phyloP scores from a whole-genome alignment of 2,329 filamentous ascomycete genomes.

The Rhinocladiella similis region DNA sequence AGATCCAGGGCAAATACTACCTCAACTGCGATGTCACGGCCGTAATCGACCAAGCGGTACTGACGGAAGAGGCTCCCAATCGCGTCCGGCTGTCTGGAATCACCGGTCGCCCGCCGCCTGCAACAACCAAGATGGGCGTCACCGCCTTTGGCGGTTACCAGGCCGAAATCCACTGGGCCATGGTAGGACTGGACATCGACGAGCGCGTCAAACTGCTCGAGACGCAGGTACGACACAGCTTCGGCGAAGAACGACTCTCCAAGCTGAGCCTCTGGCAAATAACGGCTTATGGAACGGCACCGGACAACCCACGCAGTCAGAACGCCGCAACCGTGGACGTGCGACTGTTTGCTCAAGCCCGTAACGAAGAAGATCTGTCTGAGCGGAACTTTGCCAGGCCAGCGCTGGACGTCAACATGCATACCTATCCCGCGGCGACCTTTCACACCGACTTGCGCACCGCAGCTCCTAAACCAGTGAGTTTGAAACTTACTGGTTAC shows the following conservation, averaged over 20 bases:
- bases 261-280: background rate
- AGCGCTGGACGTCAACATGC: too few species aligned
- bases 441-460: too few species aligned
- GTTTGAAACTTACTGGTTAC: slow-evolving; percentile 23
- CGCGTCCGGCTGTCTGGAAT: slow-evolving; percentile 36
- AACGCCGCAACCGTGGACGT: too few species aligned
- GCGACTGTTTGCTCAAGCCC: too few species aligned
- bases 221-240: slow-evolving; percentile 39
- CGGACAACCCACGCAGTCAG: too few species aligned
- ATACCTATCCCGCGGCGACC: too few species aligned
- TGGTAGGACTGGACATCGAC: slow-evolving; percentile 45
- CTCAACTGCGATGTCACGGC: slow-evolving; percentile 50
- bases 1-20: slow-evolving; percentile 50
- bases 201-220: slow-evolving; percentile 47
- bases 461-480: too few species aligned
- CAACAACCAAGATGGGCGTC: slow-evolving; percentile 51
- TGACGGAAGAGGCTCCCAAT: slow-evolving; percentile 38
- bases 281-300: slow-evolving; percentile 3
- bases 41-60: slow-evolving; percentile 35
- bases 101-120: slow-evolving; percentile 42
- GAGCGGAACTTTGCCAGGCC: too few species aligned
- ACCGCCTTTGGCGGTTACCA: slow-evolving; percentile 46
- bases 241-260: slow-evolving; percentile 31
- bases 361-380: too few species aligned
- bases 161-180: slow-evolving; percentile 45